Evolutionary conservation across 257 asterid species (phyloP).

Genomic region (Marsdenia floribunda): DNA sequence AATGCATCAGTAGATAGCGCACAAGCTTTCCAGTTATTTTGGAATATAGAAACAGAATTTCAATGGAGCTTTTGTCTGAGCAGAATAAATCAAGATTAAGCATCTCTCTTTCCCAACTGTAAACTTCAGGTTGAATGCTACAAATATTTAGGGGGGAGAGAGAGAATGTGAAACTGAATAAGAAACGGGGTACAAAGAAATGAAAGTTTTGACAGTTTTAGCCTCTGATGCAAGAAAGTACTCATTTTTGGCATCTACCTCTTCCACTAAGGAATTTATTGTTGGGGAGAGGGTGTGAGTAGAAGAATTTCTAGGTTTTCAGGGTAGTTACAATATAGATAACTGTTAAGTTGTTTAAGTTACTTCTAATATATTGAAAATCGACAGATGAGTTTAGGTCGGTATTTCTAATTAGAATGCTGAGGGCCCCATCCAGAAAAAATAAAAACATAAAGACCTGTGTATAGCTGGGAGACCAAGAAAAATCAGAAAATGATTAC

Average conservation of each 20-base stretch:
- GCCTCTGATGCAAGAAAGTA: not conserved
- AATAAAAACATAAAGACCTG: not conserved
- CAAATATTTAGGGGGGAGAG: not conserved
- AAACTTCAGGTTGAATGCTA: not conserved
- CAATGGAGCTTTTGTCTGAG: not conserved
- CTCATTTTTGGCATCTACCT: not conserved
- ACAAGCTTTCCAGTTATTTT: not conserved
- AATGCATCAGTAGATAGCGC: not conserved
- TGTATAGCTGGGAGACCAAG: not conserved
- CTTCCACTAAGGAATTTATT: not conserved
- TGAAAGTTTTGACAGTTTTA: not conserved
- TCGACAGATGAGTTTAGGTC: not conserved
- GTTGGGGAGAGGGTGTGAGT: not conserved
- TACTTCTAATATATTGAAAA: not conserved
- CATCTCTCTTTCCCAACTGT: not conserved
- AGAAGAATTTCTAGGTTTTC: not conserved
- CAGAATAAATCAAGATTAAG: not conserved
- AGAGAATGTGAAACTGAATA: not conserved
- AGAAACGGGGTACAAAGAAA: not conserved
- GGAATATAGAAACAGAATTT: not conserved
- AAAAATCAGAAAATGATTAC: constrained; percentile 31
- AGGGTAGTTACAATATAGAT: not conserved
- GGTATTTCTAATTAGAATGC: not conserved
- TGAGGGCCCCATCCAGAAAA: not conserved
- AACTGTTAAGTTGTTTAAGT: not conserved